Evolutionary conservation across 495 filamentous ascomycete genomes (phyloP).

Genomic region (Glarea lozoyensis): DNA sequence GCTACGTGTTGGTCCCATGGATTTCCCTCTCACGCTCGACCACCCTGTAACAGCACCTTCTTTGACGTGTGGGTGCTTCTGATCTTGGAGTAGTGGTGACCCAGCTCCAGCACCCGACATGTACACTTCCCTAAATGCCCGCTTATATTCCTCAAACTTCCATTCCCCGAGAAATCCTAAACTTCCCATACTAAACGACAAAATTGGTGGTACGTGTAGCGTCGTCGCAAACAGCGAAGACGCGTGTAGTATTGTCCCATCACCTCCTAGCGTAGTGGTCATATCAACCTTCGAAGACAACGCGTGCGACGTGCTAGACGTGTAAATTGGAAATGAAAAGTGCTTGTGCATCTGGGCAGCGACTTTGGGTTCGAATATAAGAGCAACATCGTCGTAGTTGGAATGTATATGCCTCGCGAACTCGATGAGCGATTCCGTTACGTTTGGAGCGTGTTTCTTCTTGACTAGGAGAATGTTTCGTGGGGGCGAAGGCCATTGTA

Average conservation of each 20-base stretch:
- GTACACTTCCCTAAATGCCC: slow-evolving; percentile 86
- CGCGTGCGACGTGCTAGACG: slow-evolving; percentile 30
- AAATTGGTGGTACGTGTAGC: slow-evolving; percentile 74
- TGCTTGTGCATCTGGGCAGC: slow-evolving; percentile 64
- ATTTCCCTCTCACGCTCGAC: slow-evolving; percentile 68
- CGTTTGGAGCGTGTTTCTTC: slow-evolving; percentile 65
- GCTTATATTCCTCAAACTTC: slow-evolving; percentile 85
- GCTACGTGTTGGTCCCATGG: slow-evolving; percentile 63
- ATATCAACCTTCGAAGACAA: slow-evolving; percentile 67
- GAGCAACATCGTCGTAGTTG: slow-evolving; percentile 70
- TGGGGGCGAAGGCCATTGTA: slow-evolving; percentile 84
- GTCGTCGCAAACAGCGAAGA: slow-evolving; percentile 84
- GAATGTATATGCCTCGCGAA: slow-evolving; percentile 72
- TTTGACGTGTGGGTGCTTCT: slow-evolving; percentile 34
- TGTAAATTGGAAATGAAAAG: slow-evolving; percentile 73
- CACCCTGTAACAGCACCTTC: slow-evolving; percentile 42
- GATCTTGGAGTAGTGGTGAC: slow-evolving; percentile 17
- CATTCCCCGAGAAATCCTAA: slow-evolving; percentile 93
- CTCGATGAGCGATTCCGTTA: slow-evolving; percentile 63
- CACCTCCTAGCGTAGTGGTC: slow-evolving; percentile 81
- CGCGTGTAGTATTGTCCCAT: slow-evolving; percentile 90
- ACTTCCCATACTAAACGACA: slow-evolving; percentile 94
- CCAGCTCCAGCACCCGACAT: slow-evolving; percentile 64
- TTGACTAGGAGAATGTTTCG: slow-evolving; percentile 86
- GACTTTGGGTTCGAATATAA: slow-evolving; percentile 74